Evolutionary conservation across 2,329 filamentous ascomycete species (phyloP), one percentile per base, ranked within the genome.

Genomic region (Ophiostoma ulmi): DNA sequence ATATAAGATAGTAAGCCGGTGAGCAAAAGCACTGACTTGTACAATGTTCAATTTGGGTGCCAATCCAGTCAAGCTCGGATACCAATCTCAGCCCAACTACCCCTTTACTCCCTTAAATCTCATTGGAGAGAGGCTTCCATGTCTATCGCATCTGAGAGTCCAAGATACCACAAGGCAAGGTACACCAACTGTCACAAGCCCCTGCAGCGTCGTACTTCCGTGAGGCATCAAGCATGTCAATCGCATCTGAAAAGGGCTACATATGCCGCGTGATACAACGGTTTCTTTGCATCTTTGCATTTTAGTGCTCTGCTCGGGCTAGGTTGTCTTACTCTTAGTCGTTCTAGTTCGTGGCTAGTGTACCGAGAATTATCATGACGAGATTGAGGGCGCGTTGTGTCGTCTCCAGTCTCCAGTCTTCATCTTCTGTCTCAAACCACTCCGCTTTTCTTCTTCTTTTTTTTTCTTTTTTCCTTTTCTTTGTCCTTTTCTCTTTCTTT

Each of bases 241-340:
- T 66, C 38, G 64, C 38, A 14, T 39, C 64, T 66, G 36, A 66
- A 66, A 66, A 66, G 64, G 64, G 64, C 64, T 66, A 66, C 64
- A 44, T 41, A 41, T 66, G 36, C 64, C 64, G 36, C 64, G 52
- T 58, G 52, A 58, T 38, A 36, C 61, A 58, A 58, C n/a, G 52
- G 52, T 58, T 26, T n/a, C 17, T 48, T 48, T 48, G 44, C 44
- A 20, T 48, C 44, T 48, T 8, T n/a, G 44, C 44, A 48, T 48
- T 48, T n/a, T 48, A 8, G 44, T 48, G 17, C 17, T 48, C 17
- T 48, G 17, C 17, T 48, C 17, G 44, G 44, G 17, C 44, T 48
- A 48, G 44, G 44, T 48, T 48, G 44, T 48, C 44, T 48, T 48
- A 20, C 44, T 48, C n/a, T 48, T 48, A 48, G 44, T 48, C 7